Conservation (phyloP, 1,284 basidiomycete species). For the Acaromyces ingoldii region DNA sequence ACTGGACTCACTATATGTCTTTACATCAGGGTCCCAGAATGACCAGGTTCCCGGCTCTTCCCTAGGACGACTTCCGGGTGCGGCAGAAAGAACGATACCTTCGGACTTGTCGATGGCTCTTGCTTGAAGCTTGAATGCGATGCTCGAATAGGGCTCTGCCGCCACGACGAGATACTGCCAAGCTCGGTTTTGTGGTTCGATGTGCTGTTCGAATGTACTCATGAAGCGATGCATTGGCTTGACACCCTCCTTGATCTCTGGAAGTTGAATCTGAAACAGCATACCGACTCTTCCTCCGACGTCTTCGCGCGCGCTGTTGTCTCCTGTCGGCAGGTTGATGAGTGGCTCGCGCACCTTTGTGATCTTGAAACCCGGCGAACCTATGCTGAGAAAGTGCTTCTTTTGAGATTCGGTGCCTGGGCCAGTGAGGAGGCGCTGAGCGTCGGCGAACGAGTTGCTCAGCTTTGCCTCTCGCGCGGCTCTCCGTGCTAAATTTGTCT, state of each 20-base stretch:
- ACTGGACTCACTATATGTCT: too few species aligned
- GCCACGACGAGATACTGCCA: slow-evolving; percentile 97
- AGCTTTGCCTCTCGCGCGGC: slow-evolving; percentile 94
- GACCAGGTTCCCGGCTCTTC: slow-evolving; percentile 43
- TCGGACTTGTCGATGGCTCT: slow-evolving; percentile 74
- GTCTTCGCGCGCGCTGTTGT: slow-evolving; percentile 11
- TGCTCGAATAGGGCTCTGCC: slow-evolving; percentile 97
- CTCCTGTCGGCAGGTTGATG: background rate
- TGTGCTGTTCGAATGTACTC: slow-evolving; percentile 96
- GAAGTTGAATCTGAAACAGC: slow-evolving; percentile 93
- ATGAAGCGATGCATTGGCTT: slow-evolving; percentile 86
- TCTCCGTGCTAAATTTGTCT: slow-evolving; percentile 92
- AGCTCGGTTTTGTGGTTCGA: slow-evolving; percentile 88
- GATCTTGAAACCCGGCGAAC: slow-evolving; percentile 86
- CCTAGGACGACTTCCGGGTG: slow-evolving; percentile 22
- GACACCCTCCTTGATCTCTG: slow-evolving; percentile 76
- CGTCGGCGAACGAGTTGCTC: slow-evolving; percentile 59
- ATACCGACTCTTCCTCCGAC: slow-evolving; percentile 63
- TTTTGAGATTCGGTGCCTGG: slow-evolving; percentile 19
- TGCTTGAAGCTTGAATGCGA: slow-evolving; percentile 96
- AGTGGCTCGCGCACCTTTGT: slow-evolving; percentile 72
- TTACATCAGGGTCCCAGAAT: slow-evolving; percentile 41
- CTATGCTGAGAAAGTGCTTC: slow-evolving; percentile 82
- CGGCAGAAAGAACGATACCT: slow-evolving; percentile 21
- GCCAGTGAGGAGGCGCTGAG: slow-evolving; percentile 21